These are phyloP conservation scores for Candida berthetii DNA, from an alignment of 805 yeast species.

Conservation along the genomic window DNA sequence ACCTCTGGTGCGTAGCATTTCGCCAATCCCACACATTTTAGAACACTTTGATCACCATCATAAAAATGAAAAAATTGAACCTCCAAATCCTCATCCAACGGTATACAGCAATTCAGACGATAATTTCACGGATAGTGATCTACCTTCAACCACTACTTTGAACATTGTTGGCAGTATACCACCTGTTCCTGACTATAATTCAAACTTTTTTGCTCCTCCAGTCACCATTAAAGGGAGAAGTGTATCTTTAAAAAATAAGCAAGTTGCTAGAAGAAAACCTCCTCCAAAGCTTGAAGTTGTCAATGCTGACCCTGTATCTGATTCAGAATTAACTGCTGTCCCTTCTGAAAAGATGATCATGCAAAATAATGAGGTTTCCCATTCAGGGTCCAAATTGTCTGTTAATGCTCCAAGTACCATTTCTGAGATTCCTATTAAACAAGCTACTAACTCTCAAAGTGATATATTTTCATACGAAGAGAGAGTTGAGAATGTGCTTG, in stretches of 20 bases:
- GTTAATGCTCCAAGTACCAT: no score
- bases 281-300: slow-evolving; percentile 4
- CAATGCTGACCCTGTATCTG: background rate
- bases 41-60: background rate
- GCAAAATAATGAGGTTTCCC: no score
- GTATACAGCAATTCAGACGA: background rate
- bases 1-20: background rate
- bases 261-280: slow-evolving; percentile 17
- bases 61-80: background rate
- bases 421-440: no score
- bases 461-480: no score
- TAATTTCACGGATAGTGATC: slow-evolving; percentile 1
- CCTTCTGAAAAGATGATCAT: no score
- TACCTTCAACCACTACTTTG: slow-evolving; percentile 7
- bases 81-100: background rate
- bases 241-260: slow-evolving; percentile 14
- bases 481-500: no score
- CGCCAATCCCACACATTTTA: background rate
- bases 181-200: slow-evolving; percentile 21
- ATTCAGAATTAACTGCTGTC: no score
- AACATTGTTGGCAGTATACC: slow-evolving; percentile 12
- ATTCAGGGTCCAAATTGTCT: no score
- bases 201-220: slow-evolving; percentile 16
- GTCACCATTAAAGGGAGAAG: slow-evolving; percentile 19
- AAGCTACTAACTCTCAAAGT: no score